Evolutionary conservation across 1,284 basidiomycete species (phyloP).

Genomic region (Trametes hirsuta): DNA sequence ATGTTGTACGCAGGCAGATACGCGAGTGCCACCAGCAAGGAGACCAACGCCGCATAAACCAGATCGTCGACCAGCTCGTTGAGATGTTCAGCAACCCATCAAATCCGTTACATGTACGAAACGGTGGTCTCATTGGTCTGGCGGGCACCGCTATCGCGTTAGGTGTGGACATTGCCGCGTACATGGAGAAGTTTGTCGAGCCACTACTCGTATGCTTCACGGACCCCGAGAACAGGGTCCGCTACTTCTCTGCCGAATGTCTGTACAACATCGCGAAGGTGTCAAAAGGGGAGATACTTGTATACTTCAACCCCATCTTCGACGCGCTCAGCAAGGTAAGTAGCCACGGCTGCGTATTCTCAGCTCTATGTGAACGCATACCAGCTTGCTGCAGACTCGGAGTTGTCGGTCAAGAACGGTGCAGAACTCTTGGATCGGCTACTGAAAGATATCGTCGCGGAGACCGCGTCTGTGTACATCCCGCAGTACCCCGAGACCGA

Average conservation of each 20-base stretch:
- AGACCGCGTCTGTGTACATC: constrained; percentile 94
- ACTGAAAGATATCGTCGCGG: constrained; percentile 97
- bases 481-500: constrained; percentile 85
- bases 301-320: constrained; percentile 99
- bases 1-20: constrained; percentile 58
- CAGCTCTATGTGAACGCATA: constrained; percentile 13
- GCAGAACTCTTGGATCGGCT: constrained; percentile 97
- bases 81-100: constrained; percentile 86
- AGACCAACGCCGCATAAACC: constrained; percentile 80
- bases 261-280: constrained; percentile 99
- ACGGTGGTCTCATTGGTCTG: constrained; percentile 95
- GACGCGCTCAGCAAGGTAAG: constrained; percentile 94
- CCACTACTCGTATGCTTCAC: constrained; percentile 93
- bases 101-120: constrained; percentile 87
- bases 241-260: constrained; percentile 97
- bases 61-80: constrained; percentile 94
- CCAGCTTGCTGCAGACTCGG: constrained; percentile 95
- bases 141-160: constrained; percentile 97
- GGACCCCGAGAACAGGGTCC: constrained; percentile 93
- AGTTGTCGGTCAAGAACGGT: constrained; percentile 97
- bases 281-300: constrained; percentile 94
- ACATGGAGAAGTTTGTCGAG: constrained; percentile 92
- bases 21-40: constrained; percentile 84
- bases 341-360: constrained; percentile 4
- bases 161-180: constrained; percentile 90